Percentiles rank a stretch among this genome's conserved stretches.
Conservation (phyloP, 805 yeast species). For the Kluyveromyces wickerhamii region DNA sequence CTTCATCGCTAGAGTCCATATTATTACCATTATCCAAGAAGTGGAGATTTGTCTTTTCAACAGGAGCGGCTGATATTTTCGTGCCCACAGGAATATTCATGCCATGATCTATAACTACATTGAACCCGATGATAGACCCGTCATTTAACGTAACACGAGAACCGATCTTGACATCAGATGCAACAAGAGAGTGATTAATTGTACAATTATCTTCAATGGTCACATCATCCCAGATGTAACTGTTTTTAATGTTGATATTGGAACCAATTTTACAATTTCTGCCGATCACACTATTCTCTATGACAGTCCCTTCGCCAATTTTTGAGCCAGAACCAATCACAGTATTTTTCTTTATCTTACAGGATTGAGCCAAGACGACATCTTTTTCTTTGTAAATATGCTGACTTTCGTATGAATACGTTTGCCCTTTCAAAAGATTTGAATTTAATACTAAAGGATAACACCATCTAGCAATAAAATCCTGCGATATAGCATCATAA, state of each 20-base stretch:
- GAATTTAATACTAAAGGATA: conserved; percentile 88
- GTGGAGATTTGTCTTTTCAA: conserved; percentile 25
- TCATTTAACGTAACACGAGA: conserved; percentile 43
- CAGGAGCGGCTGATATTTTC: conserved; percentile 44
- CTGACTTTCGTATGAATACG: conserved; percentile 71
- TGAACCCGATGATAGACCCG: conserved; percentile 76
- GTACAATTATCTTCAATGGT: conserved; percentile 56
- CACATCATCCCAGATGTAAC: conserved; percentile 85
- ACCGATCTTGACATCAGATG: conserved; percentile 52
- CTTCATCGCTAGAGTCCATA: conserved; percentile 28
- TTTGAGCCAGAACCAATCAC: conserved; percentile 72
- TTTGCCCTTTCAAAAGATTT: conserved; percentile 61
- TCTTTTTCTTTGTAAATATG: conserved; percentile 85
- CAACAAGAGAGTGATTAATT: conserved; percentile 62
- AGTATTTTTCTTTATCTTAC: conserved; percentile 71
- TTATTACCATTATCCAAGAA: conserved; percentile 23
- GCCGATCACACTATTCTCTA: conserved; percentile 74
- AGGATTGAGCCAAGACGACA: conserved; percentile 89
- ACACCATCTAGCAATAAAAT: conserved; percentile 83
- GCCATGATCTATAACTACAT: conserved; percentile 55
- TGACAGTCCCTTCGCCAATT: conserved; percentile 65
- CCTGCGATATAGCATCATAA: conserved; percentile 85
- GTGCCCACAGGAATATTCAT: conserved; percentile 42
- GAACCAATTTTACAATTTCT: conserved; percentile 78
- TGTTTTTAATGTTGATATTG: conserved; percentile 59